Conservation (phyloP, 2,329 filamentous ascomycete species). For the Trichocomaceae sp. region DNA sequence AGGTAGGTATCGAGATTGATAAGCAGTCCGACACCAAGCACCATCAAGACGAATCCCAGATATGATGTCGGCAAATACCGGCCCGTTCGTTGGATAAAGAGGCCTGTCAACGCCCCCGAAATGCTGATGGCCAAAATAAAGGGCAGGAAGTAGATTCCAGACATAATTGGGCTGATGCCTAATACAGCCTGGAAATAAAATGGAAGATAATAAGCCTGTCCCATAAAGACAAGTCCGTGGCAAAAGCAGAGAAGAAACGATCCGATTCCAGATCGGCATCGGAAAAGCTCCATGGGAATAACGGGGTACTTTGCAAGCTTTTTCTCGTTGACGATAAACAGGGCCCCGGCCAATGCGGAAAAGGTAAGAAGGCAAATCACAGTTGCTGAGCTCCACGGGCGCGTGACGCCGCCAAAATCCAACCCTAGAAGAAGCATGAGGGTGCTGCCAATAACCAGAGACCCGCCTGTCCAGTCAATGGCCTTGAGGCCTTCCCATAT, state of each 20-base stretch:
- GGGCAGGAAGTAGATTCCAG: constrained; percentile 62
- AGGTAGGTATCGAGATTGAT: constrained; percentile 45
- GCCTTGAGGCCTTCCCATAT: constrained; percentile 48
- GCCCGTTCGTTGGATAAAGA: constrained; percentile 62
- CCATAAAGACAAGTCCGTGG: constrained; percentile 65
- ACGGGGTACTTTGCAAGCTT: constrained; percentile 63
- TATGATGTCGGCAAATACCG: constrained; percentile 52
- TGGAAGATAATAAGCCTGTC: constrained; percentile 64
- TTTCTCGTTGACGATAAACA: constrained; percentile 65
- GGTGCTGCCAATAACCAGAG: constrained; percentile 63
- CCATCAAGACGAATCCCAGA: constrained; percentile 47
- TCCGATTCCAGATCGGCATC: constrained; percentile 53
- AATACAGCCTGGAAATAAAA: constrained; percentile 68
- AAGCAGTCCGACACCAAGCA: constrained; percentile 54
- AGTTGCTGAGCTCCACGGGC: constrained; percentile 63
- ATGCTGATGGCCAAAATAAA: constrained; percentile 57
- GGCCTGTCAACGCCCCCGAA: constrained; percentile 50
- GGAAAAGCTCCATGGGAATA: constrained; percentile 63
- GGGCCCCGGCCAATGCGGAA: constrained; percentile 50
- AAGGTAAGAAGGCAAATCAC: constrained; percentile 69
- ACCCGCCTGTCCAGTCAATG: constrained; percentile 53
- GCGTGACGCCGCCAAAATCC: constrained; percentile 66
- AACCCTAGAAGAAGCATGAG: constrained; percentile 75
- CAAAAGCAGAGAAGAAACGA: constrained; percentile 56
- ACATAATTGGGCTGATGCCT: constrained; percentile 55